Evolutionary conservation across 164 flowering plant species (phyloP).

Genomic region (Amborella trichopoda): DNA sequence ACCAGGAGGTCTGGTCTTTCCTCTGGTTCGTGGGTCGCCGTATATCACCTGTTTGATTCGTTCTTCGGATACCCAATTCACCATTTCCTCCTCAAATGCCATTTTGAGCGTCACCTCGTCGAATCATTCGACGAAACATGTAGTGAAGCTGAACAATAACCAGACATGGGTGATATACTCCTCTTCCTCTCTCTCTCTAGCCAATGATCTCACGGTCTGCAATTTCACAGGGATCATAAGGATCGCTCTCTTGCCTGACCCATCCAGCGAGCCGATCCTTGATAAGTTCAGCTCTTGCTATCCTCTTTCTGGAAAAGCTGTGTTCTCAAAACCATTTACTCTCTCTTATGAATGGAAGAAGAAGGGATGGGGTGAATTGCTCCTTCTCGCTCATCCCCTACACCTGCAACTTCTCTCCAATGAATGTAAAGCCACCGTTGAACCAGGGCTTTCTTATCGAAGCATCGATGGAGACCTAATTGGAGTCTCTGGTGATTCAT

Average conservation of each 20-base stretch:
- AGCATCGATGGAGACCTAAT: constrained; percentile 95
- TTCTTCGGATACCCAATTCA: constrained; percentile 14
- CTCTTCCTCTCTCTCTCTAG: constrained; percentile 44
- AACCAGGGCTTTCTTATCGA: constrained; percentile 51
- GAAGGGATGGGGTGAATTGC: constrained; percentile 75
- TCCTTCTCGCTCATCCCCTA: constrained; percentile 79
- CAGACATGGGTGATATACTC: constrained; percentile 84
- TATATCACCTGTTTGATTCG: constrained; percentile 41
- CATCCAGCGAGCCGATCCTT: constrained; percentile 29
- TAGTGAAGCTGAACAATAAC: constrained; percentile 45
- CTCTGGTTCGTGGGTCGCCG: constrained; percentile 88
- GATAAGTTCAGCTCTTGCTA: constrained; percentile 73
- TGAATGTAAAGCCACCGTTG: constrained; percentile 20
- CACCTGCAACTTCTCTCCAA: constrained; percentile 42
- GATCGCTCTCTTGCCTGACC: constrained; percentile 46
- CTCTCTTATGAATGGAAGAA: constrained; percentile 81
- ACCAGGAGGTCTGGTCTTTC: constrained; percentile 46
- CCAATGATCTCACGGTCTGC: constrained; percentile 20
- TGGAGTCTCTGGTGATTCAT: constrained; percentile 78
- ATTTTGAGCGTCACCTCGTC: constrained; percentile 34
- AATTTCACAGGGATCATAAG: constrained; percentile 57
- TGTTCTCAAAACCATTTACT: constrained; percentile 36
- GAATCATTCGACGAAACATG: constrained; percentile 33
- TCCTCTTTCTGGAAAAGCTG: constrained; percentile 59
- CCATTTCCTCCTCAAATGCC: constrained; percentile 56